phyloP scores from a whole-genome alignment of 257 asterid genomes.

The Marsdenia floribunda region DNA sequence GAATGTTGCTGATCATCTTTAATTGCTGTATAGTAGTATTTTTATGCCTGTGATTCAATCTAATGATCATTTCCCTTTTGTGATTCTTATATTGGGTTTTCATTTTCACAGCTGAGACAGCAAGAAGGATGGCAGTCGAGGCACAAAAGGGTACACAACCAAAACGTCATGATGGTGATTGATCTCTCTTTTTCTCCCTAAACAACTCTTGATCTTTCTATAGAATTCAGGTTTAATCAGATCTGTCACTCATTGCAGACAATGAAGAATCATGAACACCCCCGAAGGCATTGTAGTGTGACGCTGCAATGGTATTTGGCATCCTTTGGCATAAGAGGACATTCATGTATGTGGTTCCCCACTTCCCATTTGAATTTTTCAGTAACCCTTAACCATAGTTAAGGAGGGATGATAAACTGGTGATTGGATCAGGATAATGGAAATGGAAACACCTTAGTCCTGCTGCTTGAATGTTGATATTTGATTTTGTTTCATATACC shows the following conservation, averaged over 20 bases:
- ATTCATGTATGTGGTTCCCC: not conserved
- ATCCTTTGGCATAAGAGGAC: not conserved
- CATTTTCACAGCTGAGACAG: conserved; percentile 47
- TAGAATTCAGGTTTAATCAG: conserved; percentile 10
- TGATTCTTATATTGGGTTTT: conserved; percentile 4
- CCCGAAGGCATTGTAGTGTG: not conserved
- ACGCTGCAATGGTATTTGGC: not conserved
- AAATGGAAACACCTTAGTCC: not conserved
- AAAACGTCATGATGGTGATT: conserved; percentile 42
- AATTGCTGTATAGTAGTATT: not conserved
- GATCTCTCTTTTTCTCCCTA: not conserved
- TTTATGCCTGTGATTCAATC: not conserved
- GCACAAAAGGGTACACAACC: conserved; percentile 32
- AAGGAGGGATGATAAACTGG: too few relatives aligned
- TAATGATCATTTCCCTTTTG: not conserved
- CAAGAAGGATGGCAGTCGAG: conserved; percentile 35
- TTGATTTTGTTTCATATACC: not conserved
- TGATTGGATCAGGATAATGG: not conserved
- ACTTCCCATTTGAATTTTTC: too few relatives aligned
- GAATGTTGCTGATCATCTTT: not conserved
- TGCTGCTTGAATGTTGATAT: not conserved
- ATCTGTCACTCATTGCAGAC: conserved; percentile 29
- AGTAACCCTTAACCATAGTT: not conserved
- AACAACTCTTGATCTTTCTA: not conserved
- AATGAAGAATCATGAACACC: conserved; percentile 32